Evolutionary conservation across 202 grass and related monocot species (phyloP), one percentile per base, ranked within the genome.

Genomic region (Setaria viridis): DNA sequence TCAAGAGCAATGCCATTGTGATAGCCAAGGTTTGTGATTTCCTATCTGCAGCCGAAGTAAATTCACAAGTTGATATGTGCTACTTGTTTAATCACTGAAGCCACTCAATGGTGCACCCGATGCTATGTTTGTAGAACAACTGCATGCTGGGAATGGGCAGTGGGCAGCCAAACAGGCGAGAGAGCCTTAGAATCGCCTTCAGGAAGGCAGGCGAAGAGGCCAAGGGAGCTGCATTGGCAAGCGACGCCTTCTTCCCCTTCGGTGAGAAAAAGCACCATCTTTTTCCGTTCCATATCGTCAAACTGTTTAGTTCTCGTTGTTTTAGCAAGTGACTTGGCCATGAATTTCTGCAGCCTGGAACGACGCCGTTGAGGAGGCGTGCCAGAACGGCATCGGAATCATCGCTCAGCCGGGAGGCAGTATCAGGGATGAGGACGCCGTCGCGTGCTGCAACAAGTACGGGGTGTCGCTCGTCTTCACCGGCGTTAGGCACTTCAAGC

Each of bases 111-210:
- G 4, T 70, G 55, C 0, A 5, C 14, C 66, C 55, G 46, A 53
- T 84, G 9, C 32, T 65, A 5, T 51, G 11, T 4, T 0, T 84
- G 56, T 60, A 99, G 93, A 88, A 96, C 76, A 96, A 99, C 53
- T 93, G 93, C 84, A 99, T 99, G 93, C 20, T 99, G 82, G 96
- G 96, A 76, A 99, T 99, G 96, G 93, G 96, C 9, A 96, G 96
- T 73, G 96, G 93, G 3, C 96, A 99, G 46, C 96, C 96, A 20
- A 99, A 96, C 67, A 87, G 96, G 39, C 48, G 89, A 53, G 93
- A 99, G 76, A 94, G 91, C 78, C 74, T 94, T 41, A 82, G 96
- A 49, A 92, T 99, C 57, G 96, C 96, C 69, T 96, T 99, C 54
- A 89, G 80, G 46, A 99, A 99, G 80, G 93, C 91, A 42, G 96